phyloP scores from a whole-genome alignment of 345 rosid species.

The Acer yangbiense region DNA sequence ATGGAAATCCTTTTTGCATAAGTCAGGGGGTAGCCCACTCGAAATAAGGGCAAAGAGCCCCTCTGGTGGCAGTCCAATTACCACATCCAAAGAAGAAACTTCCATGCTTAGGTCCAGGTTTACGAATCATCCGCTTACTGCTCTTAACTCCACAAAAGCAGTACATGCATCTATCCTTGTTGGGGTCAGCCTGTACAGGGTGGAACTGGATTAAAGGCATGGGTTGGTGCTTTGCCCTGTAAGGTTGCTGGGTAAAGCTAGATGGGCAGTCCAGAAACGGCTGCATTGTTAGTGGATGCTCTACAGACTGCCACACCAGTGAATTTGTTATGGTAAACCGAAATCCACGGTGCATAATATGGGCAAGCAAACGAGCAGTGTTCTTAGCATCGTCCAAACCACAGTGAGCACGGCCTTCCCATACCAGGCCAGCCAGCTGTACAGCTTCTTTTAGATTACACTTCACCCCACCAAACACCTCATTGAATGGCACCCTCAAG shows the following conservation, averaged over 20 bases:
- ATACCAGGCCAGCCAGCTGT: constrained; percentile 48
- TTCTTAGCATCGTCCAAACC: constrained; percentile 61
- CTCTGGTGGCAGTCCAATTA: constrained; percentile 49
- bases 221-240: constrained; percentile 27
- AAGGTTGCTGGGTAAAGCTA: constrained; percentile 20
- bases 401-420: constrained; percentile 58
- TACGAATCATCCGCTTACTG: constrained; percentile 45
- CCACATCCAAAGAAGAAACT: constrained; percentile 57
- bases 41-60: constrained; percentile 48
- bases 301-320: constrained; percentile 37
- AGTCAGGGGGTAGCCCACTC: constrained; percentile 47
- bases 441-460: constrained; percentile 58
- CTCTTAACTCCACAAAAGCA: constrained; percentile 57
- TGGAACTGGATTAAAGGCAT: constrained; percentile 33
- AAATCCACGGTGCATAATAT: constrained; percentile 49
- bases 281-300: constrained; percentile 25
- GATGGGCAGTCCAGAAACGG: constrained; percentile 27
- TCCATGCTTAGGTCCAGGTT: constrained; percentile 53
- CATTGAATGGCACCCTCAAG: constrained; percentile 53
- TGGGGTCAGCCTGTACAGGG: constrained; percentile 27
- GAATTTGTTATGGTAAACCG: constrained; percentile 52
- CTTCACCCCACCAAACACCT: constrained; percentile 42
- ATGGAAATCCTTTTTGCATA: background rate
- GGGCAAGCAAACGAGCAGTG: constrained; percentile 53
- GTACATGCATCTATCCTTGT: constrained; percentile 20